These are phyloP conservation scores for Nepenthes gracilis DNA, from an alignment of 148 eudicot genomes.

Conservation along the genomic window DNA sequence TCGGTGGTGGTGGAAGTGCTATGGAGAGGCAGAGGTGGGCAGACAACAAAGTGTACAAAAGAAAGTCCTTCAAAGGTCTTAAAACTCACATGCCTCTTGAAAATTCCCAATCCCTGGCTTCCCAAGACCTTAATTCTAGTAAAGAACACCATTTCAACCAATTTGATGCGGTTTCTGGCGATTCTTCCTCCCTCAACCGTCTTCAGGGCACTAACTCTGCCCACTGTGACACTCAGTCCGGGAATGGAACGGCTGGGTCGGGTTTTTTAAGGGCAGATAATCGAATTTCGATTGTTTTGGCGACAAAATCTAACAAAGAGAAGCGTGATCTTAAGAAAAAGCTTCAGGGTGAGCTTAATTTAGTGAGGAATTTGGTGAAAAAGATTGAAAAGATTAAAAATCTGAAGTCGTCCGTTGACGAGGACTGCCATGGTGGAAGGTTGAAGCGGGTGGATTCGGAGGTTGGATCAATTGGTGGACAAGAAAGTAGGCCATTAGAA, in stretches of 20 bases:
- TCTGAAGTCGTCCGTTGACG: neutral
- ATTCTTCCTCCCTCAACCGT: no score
- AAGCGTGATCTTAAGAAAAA: neutral
- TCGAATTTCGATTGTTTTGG: neutral
- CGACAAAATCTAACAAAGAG: neutral
- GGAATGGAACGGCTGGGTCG: neutral
- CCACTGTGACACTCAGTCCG: no score
- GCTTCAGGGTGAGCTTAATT: neutral
- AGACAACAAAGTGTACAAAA: constrained; percentile 43
- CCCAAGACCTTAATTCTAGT: constrained; percentile 13
- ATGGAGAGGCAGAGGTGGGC: constrained; percentile 29
- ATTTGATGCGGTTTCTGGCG: no score
- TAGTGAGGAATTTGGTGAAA: neutral
- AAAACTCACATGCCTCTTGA: constrained; percentile 15
- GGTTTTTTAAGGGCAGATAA: neutral
- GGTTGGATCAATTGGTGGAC: neutral
- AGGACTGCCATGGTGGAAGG: neutral
- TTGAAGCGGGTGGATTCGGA: neutral
- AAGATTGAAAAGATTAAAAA: neutral
- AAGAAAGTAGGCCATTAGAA: neutral
- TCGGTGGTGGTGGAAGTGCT: constrained; percentile 18
- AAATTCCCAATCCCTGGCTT: constrained; percentile 8
- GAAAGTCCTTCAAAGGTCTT: constrained; percentile 50
- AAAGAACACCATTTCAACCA: constrained; percentile 13
- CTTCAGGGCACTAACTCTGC: no score